These are phyloP conservation scores for Luzula sylvatica DNA, from an alignment of 176 grass and related monocot species.

Conservation along the genomic window DNA sequence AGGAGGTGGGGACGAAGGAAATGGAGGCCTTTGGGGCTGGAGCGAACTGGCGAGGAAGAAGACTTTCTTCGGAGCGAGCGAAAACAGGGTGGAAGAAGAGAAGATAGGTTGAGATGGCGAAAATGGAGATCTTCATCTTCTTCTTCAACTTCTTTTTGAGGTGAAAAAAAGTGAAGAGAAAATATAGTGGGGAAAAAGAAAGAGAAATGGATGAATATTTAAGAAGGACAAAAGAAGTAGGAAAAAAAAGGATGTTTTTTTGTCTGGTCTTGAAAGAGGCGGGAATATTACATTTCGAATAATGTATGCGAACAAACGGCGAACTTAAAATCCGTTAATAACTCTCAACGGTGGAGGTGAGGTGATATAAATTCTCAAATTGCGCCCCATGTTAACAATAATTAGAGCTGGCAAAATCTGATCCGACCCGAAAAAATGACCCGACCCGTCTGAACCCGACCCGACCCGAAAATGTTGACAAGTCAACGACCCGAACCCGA, in stretches of 20 bases:
- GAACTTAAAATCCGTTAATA: too few species aligned
- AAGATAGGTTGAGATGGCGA: background rate
- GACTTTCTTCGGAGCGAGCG: slow-evolving; percentile 1
- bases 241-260: background rate
- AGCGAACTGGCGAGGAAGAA: slow-evolving; percentile 15
- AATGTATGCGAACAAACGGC: too few species aligned
- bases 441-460: too few species aligned
- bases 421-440: too few species aligned
- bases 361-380: too few species aligned
- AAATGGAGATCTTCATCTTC: slow-evolving; percentile 6
- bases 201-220: background rate
- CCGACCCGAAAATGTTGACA: too few species aligned
- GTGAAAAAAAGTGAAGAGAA: background rate
- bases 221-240: background rate
- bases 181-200: background rate
- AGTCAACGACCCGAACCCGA: too few species aligned
- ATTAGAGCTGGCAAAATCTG: too few species aligned
- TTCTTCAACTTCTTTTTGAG: background rate
- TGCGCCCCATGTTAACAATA: too few species aligned
- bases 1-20: slow-evolving; percentile 15
- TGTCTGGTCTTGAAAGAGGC: too few species aligned
- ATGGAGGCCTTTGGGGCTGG: slow-evolving; percentile 20
- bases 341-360: too few species aligned
- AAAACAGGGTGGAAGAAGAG: slow-evolving; percentile 3
- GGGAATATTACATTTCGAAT: too few species aligned